Evolutionary conservation across 2,329 filamentous ascomycete species (phyloP), one percentile per base, ranked within the genome.

Genomic region (Colletotrichum lentis): DNA sequence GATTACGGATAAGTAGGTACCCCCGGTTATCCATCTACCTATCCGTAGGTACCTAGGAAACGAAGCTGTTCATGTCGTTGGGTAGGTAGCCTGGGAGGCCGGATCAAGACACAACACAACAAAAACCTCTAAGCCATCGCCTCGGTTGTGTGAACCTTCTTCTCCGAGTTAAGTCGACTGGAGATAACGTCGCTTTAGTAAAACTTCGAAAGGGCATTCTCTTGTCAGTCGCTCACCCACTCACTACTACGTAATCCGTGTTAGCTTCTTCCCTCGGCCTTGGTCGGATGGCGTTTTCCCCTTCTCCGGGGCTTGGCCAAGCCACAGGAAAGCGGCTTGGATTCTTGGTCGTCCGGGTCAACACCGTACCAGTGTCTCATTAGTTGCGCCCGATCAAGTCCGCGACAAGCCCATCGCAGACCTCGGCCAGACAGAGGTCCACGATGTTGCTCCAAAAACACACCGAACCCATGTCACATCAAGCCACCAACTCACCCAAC

Each of bases 301-400:
- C 6, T 18, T n/a, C 49, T 20, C 18, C 7, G 22, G 49, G 31
- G 12, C 12, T 22, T 39, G n/a, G 50, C 50, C 14, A 52, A 22
- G 57, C 31, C 46, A 52, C 27, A 31, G 20, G 14, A 56, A 37
- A 47, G 31, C 14, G 35, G 20, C 18, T 22, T 43, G 14, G 41
- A 14, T 16, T 18, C 16, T 31, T 44, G 35, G 50, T 52, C 44
- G 31, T 22, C 22, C 52, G 16, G 22, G 31, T 52, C 46, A 43
- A n/a, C 18, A 20, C n/a, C 35, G 18, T 52, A 16, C 60, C 14
- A 41, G 10, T 64, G 60, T 64, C 64, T 67, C 60, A 67, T 41
- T 27, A 53, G 46, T 44, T 16, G 35, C 31, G 43, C 52, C 52
- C 8, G 46, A 64, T 22, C 37, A 54, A 60, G 27, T 46, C 31